phyloP scores from a whole-genome alignment of 495 filamentous ascomycete species.

The Penicillium tannophilum region DNA sequence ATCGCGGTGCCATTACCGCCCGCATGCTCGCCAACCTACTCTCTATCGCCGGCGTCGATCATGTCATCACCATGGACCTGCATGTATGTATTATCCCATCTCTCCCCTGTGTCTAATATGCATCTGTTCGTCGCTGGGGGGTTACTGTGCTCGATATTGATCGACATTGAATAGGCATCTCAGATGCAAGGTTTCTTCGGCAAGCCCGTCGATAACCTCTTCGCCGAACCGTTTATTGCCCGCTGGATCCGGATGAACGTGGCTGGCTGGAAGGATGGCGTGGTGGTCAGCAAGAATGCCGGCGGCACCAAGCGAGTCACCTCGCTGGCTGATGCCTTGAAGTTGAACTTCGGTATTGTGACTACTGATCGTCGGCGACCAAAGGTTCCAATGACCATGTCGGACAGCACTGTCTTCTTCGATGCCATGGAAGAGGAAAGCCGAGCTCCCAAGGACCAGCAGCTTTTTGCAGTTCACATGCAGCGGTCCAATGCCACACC shows the following conservation, averaged over 20 bases:
- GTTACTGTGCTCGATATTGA: constrained; percentile 19
- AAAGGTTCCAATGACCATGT: constrained; percentile 58
- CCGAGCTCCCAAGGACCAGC: constrained; percentile 28
- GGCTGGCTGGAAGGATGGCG: constrained; percentile 81
- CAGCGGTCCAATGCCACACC: constrained; percentile 23
- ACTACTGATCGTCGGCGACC: constrained; percentile 84
- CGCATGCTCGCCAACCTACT: constrained; percentile 96
- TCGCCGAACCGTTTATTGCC: constrained; percentile 94
- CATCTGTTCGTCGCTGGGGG: background rate
- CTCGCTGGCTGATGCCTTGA: constrained; percentile 92
- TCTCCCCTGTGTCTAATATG: background rate
- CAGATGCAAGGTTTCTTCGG: constrained; percentile 99
- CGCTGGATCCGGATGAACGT: constrained; percentile 94
- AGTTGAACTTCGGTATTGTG: constrained; percentile 96
- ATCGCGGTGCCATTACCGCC: constrained; percentile 93
- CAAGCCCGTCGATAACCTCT: constrained; percentile 95
- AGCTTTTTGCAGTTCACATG: constrained; percentile 37
- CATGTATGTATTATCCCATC: constrained; percentile 57
- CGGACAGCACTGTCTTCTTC: constrained; percentile 62
- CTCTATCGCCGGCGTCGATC: constrained; percentile 88
- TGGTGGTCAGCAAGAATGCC: constrained; percentile 97
- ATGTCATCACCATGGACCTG: constrained; percentile 95
- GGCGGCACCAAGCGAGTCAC: constrained; percentile 97
- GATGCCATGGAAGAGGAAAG: constrained; percentile 45
- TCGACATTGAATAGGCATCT: constrained; percentile 57